Conservation (phyloP, 2,329 filamentous ascomycete genomes). For the Hortaea werneckii region DNA sequence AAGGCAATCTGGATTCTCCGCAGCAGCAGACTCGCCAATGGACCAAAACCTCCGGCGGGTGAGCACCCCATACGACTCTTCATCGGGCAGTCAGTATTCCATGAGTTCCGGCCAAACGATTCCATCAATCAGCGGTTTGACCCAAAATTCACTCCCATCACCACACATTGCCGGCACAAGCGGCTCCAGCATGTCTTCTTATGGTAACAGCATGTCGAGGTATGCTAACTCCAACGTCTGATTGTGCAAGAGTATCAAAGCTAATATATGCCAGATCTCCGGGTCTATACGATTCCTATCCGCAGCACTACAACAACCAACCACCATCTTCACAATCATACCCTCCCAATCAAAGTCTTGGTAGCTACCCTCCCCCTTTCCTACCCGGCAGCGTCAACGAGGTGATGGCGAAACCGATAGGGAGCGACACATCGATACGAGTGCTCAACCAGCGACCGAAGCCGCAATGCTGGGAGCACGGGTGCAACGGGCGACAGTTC, state of each 20-base stretch:
- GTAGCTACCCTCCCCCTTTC: slow-evolving; percentile 17
- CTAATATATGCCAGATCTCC: slow-evolving; percentile 18
- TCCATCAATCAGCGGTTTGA: slow-evolving; percentile 24
- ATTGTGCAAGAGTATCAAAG: background rate
- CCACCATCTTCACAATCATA: slow-evolving; percentile 17
- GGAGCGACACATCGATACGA: slow-evolving; percentile 20
- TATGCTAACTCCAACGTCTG: slow-evolving; percentile 6
- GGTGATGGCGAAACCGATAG: slow-evolving; percentile 11
- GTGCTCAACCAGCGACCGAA: slow-evolving; percentile 50
- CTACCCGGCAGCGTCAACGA: slow-evolving; percentile 15
- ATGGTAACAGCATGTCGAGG: slow-evolving; percentile 16
- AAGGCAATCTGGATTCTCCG: slow-evolving; percentile 18
- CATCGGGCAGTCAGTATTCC: slow-evolving; percentile 16
- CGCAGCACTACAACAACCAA: slow-evolving; percentile 17
- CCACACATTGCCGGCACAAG: slow-evolving; percentile 17
- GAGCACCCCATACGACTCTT: slow-evolving; percentile 20
- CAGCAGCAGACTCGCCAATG: slow-evolving; percentile 13
- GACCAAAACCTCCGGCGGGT: slow-evolving; percentile 17
- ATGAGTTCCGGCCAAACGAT: slow-evolving; percentile 19
- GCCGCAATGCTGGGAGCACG: slow-evolving; percentile 94
- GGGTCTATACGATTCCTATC: slow-evolving; percentile 22
- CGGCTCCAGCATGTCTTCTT: slow-evolving; percentile 12
- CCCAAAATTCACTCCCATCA: slow-evolving; percentile 23
- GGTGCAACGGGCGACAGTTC: slow-evolving; percentile 90
- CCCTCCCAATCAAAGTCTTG: slow-evolving; percentile 7